A percentile compares a stretch with the other conserved stretches of the same genome.
phyloP scores from a whole-genome alignment of 495 filamentous ascomycete genomes.

The Lophiotrema nucula region DNA sequence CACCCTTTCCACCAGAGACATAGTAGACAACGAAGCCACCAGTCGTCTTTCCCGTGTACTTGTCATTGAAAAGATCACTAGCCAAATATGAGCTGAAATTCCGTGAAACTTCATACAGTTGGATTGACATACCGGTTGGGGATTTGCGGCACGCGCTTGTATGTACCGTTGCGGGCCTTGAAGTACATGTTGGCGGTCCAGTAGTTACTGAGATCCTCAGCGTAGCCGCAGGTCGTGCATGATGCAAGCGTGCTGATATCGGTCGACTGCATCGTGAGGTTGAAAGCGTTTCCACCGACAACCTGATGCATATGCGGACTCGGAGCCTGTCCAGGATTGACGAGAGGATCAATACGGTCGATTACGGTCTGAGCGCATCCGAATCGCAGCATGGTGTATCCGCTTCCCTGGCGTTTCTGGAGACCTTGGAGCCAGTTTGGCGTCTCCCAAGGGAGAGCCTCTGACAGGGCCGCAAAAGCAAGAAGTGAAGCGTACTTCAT shows the following conservation, averaged over 20 bases:
- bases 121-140: no score
- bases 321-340: constrained; percentile 26
- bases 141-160: constrained; percentile 29
- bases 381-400: constrained; percentile 9
- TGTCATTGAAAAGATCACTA: constrained; percentile 24
- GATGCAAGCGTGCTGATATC: constrained; percentile 15
- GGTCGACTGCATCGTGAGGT: constrained; percentile 14
- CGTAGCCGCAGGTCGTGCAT: constrained; percentile 26
- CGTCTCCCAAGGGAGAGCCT: no score
- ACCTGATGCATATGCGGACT: constrained; percentile 30
- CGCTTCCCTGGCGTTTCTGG: no score
- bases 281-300: constrained; percentile 29
- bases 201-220: constrained; percentile 28
- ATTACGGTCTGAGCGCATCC: constrained; percentile 27
- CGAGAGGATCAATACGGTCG: constrained; percentile 29
- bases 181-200: constrained; percentile 33
- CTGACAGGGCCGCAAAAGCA: no score
- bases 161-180: constrained; percentile 28
- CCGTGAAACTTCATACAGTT: no score
- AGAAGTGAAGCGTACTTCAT: no score
- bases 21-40: constrained; percentile 31
- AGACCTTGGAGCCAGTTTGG: no score
- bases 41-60: constrained; percentile 13
- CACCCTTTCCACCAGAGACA: constrained; percentile 15
- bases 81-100: no score